Evolutionary conservation across 2,329 filamentous ascomycete genomes (phyloP), one percentile per base, ranked within the genome.

Genomic region (Neonectria coccinea): DNA sequence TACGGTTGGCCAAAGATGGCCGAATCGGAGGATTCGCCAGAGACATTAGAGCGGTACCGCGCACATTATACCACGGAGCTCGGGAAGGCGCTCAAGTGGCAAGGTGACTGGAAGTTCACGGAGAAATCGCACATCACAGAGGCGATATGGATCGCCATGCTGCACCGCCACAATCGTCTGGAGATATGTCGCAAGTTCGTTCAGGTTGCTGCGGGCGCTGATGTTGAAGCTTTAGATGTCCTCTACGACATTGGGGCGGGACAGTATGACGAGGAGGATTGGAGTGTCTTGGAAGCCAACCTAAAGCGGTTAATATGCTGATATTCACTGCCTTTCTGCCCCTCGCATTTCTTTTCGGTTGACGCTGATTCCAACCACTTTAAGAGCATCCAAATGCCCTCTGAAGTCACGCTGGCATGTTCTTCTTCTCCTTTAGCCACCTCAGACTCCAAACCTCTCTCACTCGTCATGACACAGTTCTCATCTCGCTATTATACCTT

Each of bases 1-100:
- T 68, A 66, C 14, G 66, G 64, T 16, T 68, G 57, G 63, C 60
- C 63, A 14, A 44, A 62, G 39, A 53, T 57, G 36, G 5, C 60
- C 1, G 60, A 66, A 39, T 42, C 33, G 6, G 64, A 68, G 39
- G 60, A 68, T 50, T 64, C 66, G 9, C 66, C 63, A 29, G 33
- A 66, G 42, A 22, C 42, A 44, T 25, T 64, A 27, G 20, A 47
- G 44, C 44, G 20, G 20, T 47, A 47, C 44, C 44, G 20, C 11
- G 18, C 47, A 51, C 50, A 61, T 42, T 61, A 61, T 27, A 61
- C 51, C 20, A 45, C 22, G 12, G 61, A 64, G 50, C 42, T 64
- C 3, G 61, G 50, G 2, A 64, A 64, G 25, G 61, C 48, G 20
- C 55, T 59, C 25, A 18, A 59, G 9, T 55, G 50, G 39, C 20